Evolutionary conservation across 306 rosid species (phyloP), one percentile per base, ranked within the genome.

Genomic region (Carpinus viminea): DNA sequence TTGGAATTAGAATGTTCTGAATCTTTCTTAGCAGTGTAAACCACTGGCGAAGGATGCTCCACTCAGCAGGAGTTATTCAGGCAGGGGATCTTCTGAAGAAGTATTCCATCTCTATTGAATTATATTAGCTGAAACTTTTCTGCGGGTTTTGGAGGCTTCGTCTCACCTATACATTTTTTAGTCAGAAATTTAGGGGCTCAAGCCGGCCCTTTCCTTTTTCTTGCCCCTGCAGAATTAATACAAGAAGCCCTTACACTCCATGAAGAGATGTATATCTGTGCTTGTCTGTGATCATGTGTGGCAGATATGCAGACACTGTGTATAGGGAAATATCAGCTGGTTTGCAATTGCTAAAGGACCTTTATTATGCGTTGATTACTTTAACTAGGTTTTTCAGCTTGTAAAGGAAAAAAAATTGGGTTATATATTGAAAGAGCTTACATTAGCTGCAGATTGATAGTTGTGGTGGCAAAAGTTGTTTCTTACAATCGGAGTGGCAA

Each of bases 361-460:
- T 20, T 57, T 57, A 57, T 57, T 57, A 59, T 10, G 65, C 36
- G 28, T 38, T 66, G 72, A n/a, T 66, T 66, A 66, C 9, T 66
- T 38, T n/a, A 26, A 59, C 8, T 17, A 20, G 38, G 38, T 0
- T 24, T 57, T 21, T 59, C 3, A 4, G 66, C 15, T 59, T 5
- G 1, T 11, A 7, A 56, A 56, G n/a, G 18, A 7, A 2, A 55
- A 55, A 41, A 7, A 41, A 41, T 41, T 41, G 7, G 20, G 34
- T 57, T 4, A 11, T 21, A 21, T 41, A 41, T 41, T 41, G 64
- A 21, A 12, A 31, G 24, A 6, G 16, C 68, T 5, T 61, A 12
- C 18, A 31, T 31, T 31, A 26, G 45, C 12, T 31, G 69, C 68
- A 62, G 45, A 62, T 31, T 62, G 45, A 62, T 31, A 15, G 68